Base-by-base conservation (phyloP, 2,329 filamentous ascomycete species). In the Fusarium pseudocircinatum region DNA sequence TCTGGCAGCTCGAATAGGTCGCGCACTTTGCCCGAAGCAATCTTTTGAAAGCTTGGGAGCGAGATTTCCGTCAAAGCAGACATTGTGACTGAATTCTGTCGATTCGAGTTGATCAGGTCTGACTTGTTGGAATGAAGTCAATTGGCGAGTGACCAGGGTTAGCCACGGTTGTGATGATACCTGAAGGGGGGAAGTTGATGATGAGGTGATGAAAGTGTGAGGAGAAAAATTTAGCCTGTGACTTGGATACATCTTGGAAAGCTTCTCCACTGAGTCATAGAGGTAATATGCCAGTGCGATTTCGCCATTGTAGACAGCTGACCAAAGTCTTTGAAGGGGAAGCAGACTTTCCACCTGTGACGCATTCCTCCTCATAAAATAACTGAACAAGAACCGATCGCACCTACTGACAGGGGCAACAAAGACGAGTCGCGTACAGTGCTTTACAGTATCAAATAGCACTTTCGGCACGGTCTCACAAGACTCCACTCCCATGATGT, bases 1-100 rank as follows among this genome's bases (percentile, higher is more conserved):
- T 94, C 90, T 80, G 94, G 90, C 60, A 97, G 85, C 69, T 89
- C 87, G 82, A 94, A 97, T 42, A 97, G 88, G 79, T 97, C 93
- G 78, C 94, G 90, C 32, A 97, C 94, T 84, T 97, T 97, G 76
- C 87, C 85, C 40, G 81, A 80, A 42, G 82, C 81, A 52, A 83
- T 73, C 71, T 79, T 80, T n/a, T 77, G 63, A 64, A 83, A 75
- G 52, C 80, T 82, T 7, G 78, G 72, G n/a, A 83, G 75, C 39
- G 52, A 60, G 46, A 75, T 69, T 49, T 73, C 59, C 24, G 73
- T 75, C 30, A 75, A 50, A 24, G 69, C 70, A 60, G 69, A 67
- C 71, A 74, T 75, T 15, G 40, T 52, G n/a, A 32, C 18, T 24
- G 28, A 49, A 32, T 58, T 34, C 30, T 24, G 28, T 13, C 26